Evolutionary conservation across 805 yeast genomes (phyloP).

Genomic region (Candida alai): DNA sequence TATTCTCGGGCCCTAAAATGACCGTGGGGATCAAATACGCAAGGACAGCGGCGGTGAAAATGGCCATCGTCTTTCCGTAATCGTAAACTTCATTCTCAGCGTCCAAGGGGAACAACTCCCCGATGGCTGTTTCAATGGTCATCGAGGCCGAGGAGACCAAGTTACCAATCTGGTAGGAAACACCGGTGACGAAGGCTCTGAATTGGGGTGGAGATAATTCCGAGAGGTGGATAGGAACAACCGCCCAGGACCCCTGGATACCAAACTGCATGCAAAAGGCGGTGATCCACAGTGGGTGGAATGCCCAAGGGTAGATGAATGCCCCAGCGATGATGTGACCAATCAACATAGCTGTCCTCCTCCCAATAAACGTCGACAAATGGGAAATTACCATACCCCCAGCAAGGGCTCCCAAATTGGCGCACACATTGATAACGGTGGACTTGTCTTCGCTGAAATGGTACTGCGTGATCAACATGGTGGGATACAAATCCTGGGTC

Average conservation of each 20-base stretch:
- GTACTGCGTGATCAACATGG: slow-evolving; percentile 53
- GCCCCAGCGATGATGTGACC: slow-evolving; percentile 56
- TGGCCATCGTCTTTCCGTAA: slow-evolving; percentile 69
- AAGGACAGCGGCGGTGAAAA: slow-evolving; percentile 62
- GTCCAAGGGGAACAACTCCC: slow-evolving; percentile 53
- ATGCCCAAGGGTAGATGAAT: slow-evolving; percentile 60
- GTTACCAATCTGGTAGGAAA: slow-evolving; percentile 69
- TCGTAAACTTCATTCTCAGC: slow-evolving; percentile 33
- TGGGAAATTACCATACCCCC: slow-evolving; percentile 67
- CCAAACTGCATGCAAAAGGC: slow-evolving; percentile 58
- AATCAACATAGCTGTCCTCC: slow-evolving; percentile 52
- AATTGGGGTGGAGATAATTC: slow-evolving; percentile 54
- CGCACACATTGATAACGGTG: slow-evolving; percentile 60
- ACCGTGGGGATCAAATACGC: slow-evolving; percentile 47
- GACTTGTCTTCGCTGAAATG: slow-evolving; percentile 40
- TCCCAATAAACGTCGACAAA: slow-evolving; percentile 52
- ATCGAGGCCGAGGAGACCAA: slow-evolving; percentile 68
- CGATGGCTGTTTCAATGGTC: slow-evolving; percentile 64
- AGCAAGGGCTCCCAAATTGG: slow-evolving; percentile 61
- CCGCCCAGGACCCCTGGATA: slow-evolving; percentile 76
- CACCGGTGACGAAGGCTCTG: slow-evolving; percentile 58
- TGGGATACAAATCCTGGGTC: slow-evolving; percentile 70
- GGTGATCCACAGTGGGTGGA: slow-evolving; percentile 15
- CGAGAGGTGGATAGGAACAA: slow-evolving; percentile 60
- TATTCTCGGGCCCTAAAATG: slow-evolving; percentile 59